These are phyloP conservation scores for Shiraia bambusicola DNA, from an alignment of 2,329 filamentous ascomycete genomes.

Conservation along the genomic window DNA sequence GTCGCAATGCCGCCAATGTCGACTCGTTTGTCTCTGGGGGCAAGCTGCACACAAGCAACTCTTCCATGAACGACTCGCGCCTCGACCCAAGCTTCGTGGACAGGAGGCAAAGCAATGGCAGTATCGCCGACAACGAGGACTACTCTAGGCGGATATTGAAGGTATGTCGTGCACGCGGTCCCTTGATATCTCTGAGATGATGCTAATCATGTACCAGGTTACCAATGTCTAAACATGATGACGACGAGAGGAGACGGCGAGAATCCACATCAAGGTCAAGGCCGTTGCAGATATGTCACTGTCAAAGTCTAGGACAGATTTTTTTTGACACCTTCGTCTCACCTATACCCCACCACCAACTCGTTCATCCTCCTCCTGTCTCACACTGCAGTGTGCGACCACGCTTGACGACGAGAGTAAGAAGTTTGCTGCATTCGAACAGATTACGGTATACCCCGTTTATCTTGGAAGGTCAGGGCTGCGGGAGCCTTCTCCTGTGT, in stretches of 20 bases:
- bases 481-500: conserved; percentile 15
- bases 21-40: conserved; percentile 68
- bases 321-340: conserved; percentile 11
- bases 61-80: conserved; percentile 76
- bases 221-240: conserved; percentile 36
- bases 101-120: conserved; percentile 85
- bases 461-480: conserved; percentile 9
- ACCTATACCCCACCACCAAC: conserved; percentile 16
- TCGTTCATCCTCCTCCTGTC: conserved; percentile 18
- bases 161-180: conserved; percentile 53
- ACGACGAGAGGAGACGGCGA: conserved; percentile 6
- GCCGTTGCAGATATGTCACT: conserved; percentile 3
- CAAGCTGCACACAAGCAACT: conserved; percentile 63
- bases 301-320: conserved; percentile 12
- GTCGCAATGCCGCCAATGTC: conserved; percentile 75
- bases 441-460: conserved; percentile 28
- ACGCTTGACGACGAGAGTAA: conserved; percentile 39
- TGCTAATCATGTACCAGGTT: conserved; percentile 30
- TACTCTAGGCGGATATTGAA: conserved; percentile 95
- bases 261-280: background rate
- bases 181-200: conserved; percentile 1
- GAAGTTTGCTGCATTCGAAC: conserved; percentile 21
- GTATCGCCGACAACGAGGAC: conserved; percentile 95
- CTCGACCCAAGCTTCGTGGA: conserved; percentile 82
- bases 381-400: conserved; percentile 27